Evolutionary conservation across 108 stramenopile species (phyloP).

Genomic region (Parietichytrium sp.): DNA sequence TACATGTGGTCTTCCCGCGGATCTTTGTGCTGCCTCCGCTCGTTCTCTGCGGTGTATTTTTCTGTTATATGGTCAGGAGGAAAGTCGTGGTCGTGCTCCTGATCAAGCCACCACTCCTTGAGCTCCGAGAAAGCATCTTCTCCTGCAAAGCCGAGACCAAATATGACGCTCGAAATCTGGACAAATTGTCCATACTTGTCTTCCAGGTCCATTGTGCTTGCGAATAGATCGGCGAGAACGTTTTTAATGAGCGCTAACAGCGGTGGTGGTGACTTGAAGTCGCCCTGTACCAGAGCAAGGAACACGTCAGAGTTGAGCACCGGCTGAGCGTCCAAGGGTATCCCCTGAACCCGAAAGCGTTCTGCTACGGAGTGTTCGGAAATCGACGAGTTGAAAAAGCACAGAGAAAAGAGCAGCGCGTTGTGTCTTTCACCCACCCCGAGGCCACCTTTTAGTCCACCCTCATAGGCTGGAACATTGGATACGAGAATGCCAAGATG

Average conservation of each 20-base stretch:
- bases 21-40: background rate
- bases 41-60: background rate
- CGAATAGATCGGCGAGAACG: background rate
- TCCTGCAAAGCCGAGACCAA: constrained; percentile 7
- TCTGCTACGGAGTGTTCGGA: background rate
- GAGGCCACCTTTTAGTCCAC: background rate
- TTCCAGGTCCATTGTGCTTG: background rate
- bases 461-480: constrained; percentile 10
- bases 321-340: background rate
- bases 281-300: background rate
- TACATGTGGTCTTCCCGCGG: background rate
- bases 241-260: background rate
- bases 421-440: constrained; percentile 19
- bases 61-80: constrained; percentile 10
- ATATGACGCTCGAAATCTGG: background rate
- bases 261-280: background rate
- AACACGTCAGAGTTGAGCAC: constrained; percentile 13
- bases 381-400: background rate
- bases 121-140: background rate
- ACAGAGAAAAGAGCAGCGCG: background rate
- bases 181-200: background rate
- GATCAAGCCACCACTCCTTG: background rate
- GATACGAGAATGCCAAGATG: background rate
- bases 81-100: background rate
- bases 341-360: background rate